These are phyloP conservation scores for Fragilaria radians DNA, from an alignment of 108 stramenopile genomes.

Conservation along the genomic window DNA sequence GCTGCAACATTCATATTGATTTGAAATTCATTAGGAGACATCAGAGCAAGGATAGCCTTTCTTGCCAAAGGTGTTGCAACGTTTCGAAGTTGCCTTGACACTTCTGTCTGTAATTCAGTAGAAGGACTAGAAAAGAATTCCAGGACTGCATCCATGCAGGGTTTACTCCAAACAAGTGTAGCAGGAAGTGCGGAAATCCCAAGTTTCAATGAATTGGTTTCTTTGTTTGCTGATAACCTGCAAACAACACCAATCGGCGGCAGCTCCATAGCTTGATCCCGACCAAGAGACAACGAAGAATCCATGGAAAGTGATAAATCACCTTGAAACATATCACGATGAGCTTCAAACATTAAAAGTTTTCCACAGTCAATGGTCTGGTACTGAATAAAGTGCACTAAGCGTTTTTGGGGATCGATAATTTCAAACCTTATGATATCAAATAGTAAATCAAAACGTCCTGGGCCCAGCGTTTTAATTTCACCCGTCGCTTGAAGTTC, in stretches of 20 bases:
- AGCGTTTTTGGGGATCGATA: constrained; percentile 11
- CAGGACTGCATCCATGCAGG: constrained; percentile 48
- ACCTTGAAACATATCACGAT: neutral
- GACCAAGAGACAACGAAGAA: constrained; percentile 10
- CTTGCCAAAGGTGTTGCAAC: constrained; percentile 73
- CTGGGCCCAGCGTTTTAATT: constrained; percentile 40
- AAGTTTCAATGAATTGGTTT: constrained; percentile 29
- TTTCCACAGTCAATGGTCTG: neutral
- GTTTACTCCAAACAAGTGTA: constrained; percentile 66
- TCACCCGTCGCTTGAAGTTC: constrained; percentile 27
- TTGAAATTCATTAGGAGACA: constrained; percentile 50
- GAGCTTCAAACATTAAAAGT: neutral
- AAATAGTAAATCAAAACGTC: constrained; percentile 50
- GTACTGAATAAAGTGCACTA: neutral
- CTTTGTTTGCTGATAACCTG: constrained; percentile 37
- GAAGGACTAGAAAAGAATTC: constrained; percentile 50
- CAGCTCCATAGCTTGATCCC: constrained; percentile 29
- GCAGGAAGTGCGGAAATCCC: constrained; percentile 61
- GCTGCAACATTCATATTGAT: constrained; percentile 57
- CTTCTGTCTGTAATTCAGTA: constrained; percentile 36
- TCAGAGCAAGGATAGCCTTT: constrained; percentile 59
- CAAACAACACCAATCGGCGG: constrained; percentile 54
- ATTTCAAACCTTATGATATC: constrained; percentile 53
- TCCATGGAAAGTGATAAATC: neutral
- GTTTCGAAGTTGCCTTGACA: constrained; percentile 49